Base-by-base conservation (phyloP, 495 filamentous ascomycete genomes). In the Daldinia childiae region DNA sequence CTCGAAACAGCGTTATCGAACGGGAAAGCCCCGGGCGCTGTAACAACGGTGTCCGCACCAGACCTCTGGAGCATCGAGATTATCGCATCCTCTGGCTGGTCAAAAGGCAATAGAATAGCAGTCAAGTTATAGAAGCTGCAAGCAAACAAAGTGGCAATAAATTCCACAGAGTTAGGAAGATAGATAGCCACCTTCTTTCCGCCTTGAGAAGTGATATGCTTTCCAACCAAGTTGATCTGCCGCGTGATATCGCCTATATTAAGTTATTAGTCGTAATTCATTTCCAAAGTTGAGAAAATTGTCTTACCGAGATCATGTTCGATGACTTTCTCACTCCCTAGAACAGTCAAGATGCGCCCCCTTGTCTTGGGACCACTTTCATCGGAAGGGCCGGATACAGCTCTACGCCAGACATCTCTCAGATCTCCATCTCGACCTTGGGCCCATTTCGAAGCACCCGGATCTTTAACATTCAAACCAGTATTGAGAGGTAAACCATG, bases 131-230 rank as follows among this genome's bases (percentile, higher is more conserved):
- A 94, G 79, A 97, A 98, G 26, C 93, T 88, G 69, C 91, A 88
- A 30, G 87, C 85, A 65, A 87, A 87, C 11, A 87, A 83, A 3
- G 79, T 76, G n/a, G 74, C 88, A 48, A 99, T 82, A 57, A 96
- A 88, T 79, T 98, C 95, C 74, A 97, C 84, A 51, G 93, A 96
- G 82, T 99, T 98, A 3, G 94, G 93, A 27, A 98, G 87, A 78
- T 95, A 96, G 69, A 99, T 86, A 26, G 93, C 95, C 27, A 98
- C 92, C 36, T 88, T 90, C 76, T 90, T 90, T n/a, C 86, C 90
- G 15, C 88, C 87, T 65, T 90, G 85, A 66, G 89, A 85, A 38
- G 78, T 72, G 48, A 98, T 81, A 69, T 94, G 85, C 68, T 88
- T 83, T 65, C 95, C 95, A 65, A 98, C 89, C 8, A 96, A 86